Evolutionary conservation across 179 eudicot species (phyloP).

Genomic region (Gypsophila paniculata): DNA sequence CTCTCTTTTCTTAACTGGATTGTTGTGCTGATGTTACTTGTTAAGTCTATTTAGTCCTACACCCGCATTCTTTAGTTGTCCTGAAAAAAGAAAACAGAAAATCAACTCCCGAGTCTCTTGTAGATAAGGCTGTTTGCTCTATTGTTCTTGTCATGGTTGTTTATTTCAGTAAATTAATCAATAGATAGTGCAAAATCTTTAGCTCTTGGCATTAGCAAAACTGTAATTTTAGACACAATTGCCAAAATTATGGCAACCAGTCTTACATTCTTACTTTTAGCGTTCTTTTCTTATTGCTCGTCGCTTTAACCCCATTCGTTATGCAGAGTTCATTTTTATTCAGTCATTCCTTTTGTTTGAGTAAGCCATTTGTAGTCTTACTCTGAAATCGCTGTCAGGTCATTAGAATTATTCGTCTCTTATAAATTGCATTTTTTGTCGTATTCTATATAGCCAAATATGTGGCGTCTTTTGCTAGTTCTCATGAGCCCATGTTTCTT

Average conservation of each 20-base stretch:
- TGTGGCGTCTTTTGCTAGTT: conserved; percentile 6
- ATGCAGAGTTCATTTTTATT: background rate
- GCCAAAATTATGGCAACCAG: background rate
- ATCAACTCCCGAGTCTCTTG: background rate
- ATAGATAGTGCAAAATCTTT: background rate
- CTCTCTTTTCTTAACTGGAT: background rate
- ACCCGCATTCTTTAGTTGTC: background rate
- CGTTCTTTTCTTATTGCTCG: background rate
- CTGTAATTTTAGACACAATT: too few species aligned
- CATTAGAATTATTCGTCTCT: background rate
- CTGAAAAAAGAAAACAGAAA: background rate
- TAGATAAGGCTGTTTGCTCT: background rate
- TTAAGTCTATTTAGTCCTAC: background rate
- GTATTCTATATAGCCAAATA: background rate
- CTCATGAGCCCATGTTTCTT: background rate
- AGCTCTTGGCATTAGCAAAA: too few species aligned
- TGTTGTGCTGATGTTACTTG: background rate
- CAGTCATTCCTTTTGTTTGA: background rate
- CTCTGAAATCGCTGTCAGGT: background rate
- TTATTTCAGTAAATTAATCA: background rate
- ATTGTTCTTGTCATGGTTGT: background rate
- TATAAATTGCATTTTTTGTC: background rate
- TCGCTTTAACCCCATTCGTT: background rate
- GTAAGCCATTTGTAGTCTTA: background rate
- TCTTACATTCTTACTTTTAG: background rate